These are phyloP conservation scores for Volvox carteri DNA, from an alignment of 163 green algal genomes.

Conservation along the genomic window DNA sequence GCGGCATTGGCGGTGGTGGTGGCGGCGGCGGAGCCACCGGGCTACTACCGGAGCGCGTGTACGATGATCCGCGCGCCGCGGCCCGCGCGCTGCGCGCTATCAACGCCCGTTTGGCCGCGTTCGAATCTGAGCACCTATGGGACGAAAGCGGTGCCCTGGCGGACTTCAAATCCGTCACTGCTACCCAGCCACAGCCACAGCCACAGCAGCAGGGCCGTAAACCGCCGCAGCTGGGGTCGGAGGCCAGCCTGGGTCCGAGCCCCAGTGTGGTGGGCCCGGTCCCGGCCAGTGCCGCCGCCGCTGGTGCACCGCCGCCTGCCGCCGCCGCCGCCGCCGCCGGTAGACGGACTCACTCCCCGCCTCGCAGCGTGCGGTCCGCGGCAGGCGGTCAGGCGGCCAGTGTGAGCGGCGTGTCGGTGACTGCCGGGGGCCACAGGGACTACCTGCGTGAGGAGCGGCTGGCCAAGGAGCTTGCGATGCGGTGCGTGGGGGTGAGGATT, in stretches of 20 bases:
- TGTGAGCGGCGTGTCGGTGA: constrained; percentile 16
- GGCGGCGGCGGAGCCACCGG: background rate
- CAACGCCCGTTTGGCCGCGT: constrained; percentile 46
- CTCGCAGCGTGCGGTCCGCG: constrained; percentile 1
- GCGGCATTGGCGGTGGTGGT: background rate
- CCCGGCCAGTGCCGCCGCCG: background rate
- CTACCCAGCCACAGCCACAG: background rate
- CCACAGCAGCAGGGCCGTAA: background rate
- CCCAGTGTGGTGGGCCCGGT: background rate
- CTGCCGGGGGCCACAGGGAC: constrained; percentile 19
- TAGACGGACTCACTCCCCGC: background rate
- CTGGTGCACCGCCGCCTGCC: background rate
- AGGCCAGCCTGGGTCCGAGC: background rate
- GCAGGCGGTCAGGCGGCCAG: constrained; percentile 8
- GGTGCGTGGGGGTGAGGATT: background rate
- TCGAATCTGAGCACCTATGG: constrained; percentile 57
- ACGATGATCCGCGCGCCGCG: constrained; percentile 32
- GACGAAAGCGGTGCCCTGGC: constrained; percentile 46
- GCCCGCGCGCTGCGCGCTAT: constrained; percentile 45
- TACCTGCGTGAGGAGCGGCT: constrained; percentile 58
- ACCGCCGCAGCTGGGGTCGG: background rate
- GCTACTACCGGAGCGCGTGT: constrained; percentile 30
- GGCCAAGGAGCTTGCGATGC: constrained; percentile 53
- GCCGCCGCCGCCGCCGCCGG: background rate
- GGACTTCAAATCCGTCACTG: constrained; percentile 47